Evolutionary conservation across 768 basidiomycete species (phyloP).

Genomic region (Amanita inopinata): DNA sequence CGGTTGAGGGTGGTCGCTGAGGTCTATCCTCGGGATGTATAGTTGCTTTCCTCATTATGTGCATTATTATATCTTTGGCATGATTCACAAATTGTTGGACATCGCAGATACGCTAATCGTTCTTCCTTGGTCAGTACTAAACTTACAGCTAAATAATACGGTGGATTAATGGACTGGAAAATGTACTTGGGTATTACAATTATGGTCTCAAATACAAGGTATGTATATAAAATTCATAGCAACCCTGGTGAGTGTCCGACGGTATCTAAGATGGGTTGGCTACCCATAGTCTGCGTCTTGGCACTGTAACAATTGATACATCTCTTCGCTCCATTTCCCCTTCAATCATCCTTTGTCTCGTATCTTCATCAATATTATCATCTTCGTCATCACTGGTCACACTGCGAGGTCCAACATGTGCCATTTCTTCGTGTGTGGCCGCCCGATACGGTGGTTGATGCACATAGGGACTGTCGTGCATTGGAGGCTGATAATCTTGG

Average conservation of each 20-base stretch:
- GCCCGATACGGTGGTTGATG: slow-evolving; percentile 57
- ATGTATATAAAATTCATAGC: slow-evolving; percentile 11
- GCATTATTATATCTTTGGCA: not conserved
- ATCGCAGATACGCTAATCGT: not conserved
- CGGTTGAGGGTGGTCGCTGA: slow-evolving; percentile 43
- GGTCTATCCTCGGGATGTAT: not conserved
- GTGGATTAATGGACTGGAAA: not conserved
- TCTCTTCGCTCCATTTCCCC: slow-evolving; percentile 76
- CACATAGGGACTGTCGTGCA: slow-evolving; percentile 45
- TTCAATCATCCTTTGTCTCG: slow-evolving; percentile 65
- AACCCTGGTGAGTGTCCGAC: not conserved
- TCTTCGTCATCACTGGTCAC: slow-evolving; percentile 52
- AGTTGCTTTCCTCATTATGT: not conserved
- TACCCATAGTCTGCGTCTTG: slow-evolving; percentile 66
- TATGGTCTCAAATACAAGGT: slow-evolving; percentile 2
- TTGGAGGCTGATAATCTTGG: slow-evolving; percentile 4
- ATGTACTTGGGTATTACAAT: slow-evolving; percentile 5
- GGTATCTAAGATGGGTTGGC: slow-evolving; percentile 49
- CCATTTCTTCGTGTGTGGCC: slow-evolving; percentile 31
- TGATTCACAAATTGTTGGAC: not conserved
- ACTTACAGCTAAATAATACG: not conserved
- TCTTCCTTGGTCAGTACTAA: not conserved
- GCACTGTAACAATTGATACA: slow-evolving; percentile 73
- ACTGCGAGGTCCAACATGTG: slow-evolving; percentile 34
- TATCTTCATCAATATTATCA: slow-evolving; percentile 67